phyloP scores from a whole-genome alignment of 176 grass and related monocot genomes.

The Melocanna baccifera region DNA sequence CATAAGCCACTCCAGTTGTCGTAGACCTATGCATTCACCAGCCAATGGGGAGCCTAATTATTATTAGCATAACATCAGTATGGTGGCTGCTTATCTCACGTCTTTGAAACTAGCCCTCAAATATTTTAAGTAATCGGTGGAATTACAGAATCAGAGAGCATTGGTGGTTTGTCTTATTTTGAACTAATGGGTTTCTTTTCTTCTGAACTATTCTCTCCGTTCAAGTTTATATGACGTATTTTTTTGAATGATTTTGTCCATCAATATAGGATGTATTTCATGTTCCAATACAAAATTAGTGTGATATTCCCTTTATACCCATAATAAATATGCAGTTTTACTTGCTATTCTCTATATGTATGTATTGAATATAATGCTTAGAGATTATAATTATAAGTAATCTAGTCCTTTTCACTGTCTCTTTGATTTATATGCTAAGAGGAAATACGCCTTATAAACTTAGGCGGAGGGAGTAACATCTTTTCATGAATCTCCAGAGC shows the following conservation, averaged over 20 bases:
- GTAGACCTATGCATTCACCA: not conserved
- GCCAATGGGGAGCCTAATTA: not conserved
- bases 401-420: too few species aligned
- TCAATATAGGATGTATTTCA: too few species aligned
- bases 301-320: too few species aligned
- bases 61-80: not conserved
- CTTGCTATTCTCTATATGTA: too few species aligned
- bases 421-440: too few species aligned
- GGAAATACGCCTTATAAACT: too few species aligned
- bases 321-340: too few species aligned
- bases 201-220: not conserved
- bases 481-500: constrained; percentile 60
- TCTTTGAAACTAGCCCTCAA: not conserved
- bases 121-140: not conserved
- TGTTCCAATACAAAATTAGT: too few species aligned
- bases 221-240: not conserved
- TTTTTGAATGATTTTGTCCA: not conserved
- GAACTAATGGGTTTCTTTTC: not conserved
- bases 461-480: not conserved
- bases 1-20: not conserved
- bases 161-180: constrained; percentile 11
- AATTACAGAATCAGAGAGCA: constrained; percentile 1
- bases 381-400: too few species aligned
- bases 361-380: too few species aligned
- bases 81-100: not conserved